Base-by-base conservation (phyloP, 2,329 filamentous ascomycete species). In the Zymoseptoria crescenta region DNA sequence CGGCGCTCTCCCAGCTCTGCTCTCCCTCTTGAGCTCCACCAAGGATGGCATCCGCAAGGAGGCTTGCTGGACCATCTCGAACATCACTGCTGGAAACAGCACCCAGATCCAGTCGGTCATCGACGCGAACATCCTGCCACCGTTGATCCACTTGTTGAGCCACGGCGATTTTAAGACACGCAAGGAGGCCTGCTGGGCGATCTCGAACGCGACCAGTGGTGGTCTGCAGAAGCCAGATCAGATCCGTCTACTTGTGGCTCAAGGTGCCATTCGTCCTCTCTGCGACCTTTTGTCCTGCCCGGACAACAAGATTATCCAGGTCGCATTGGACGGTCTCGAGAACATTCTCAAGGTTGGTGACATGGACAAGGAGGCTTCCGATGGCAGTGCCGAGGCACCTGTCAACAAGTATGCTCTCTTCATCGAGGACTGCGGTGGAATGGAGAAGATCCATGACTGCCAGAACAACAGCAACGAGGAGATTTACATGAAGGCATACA, bases 401-500 rank as follows among this genome's bases (percentile, higher is more conserved):
- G 91, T 99, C 79, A 99, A 99, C 85, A 88, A 90, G 66, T 99
- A 96, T 72, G 94, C 94, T 52, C 84, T 99, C 64, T 97, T 96
- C 78, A 99, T 99, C 67, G 94, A 99, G 79, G 94, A 99, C 78
- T 96, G 92, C 68, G 91, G 91, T 72, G 94, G 94, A 67, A 99
- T 99, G 94, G 94, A 97, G 81, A 97, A 97, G 87, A 97, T 99
- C 69, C 94, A 99, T 79, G 93, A 97, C 70, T 97, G 94, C 84
- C 94, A 99, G 82, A 96, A 95, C 81, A 99, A 99, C 72, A 93
- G 93, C 80, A 99, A 99, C 79, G 94, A 99, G 79, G 94, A 99
- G 79, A 99, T 99, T 69, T 99, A 99, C 83, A 97, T 99, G 93
- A 99, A 99, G 86, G 94, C 94, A 0, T 99, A 97, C 83, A 97